Base-by-base conservation (phyloP, 768 basidiomycete genomes). In the Neoboletus brunneissimus region DNA sequence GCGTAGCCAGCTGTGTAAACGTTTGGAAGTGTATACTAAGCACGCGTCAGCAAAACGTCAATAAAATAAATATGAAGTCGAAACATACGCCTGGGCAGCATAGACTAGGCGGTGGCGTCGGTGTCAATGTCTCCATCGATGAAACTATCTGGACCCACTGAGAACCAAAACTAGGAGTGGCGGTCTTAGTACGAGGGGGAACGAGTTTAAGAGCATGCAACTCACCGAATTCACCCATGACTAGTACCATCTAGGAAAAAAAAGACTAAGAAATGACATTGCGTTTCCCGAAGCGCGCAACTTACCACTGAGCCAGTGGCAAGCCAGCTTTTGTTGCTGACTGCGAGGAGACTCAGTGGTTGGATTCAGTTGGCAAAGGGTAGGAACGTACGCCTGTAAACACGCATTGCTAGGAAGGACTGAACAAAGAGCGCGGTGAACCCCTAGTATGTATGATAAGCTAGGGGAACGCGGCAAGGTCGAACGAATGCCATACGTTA, bases 371-470 rank as follows among this genome's bases (percentile, higher is more conserved):
- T 16, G 41, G 41, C 0, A 34, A 48, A 32, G 5, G 11, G 4
- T 13, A 12, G 15, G 22, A 34, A 71, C 79, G 48, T 64, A 81
- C 80, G 64, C 47, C 73, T 75, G 74, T 80, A 84, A 1, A 85
- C 76, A 0, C 83, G 79, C 62, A 78, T 73, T 0, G 78, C 70
- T 53, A 84, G 75, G 69, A 85, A 85, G 16, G 80, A 76, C 71
- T 85, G 84, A 1, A 85, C 84, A 34, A 83, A 68, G n/a, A 76
- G 72, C 3, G 77, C 82, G 4, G 82, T 84, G 35, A 84, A 66
- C 25, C 78, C 69, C 68, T 69, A n/a, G 10, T 10, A 18, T 3
- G 13, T 32, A 25, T 20, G 38, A 34, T 68, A 32, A 66, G 48
- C 8, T 4, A 18, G 6, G 23, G n/a, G 23, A 27, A 13, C 15